Evolutionary conservation across 2,329 filamentous ascomycete species (phyloP), one percentile per base, ranked within the genome.

Genomic region (Corinectria fuckeliana): DNA sequence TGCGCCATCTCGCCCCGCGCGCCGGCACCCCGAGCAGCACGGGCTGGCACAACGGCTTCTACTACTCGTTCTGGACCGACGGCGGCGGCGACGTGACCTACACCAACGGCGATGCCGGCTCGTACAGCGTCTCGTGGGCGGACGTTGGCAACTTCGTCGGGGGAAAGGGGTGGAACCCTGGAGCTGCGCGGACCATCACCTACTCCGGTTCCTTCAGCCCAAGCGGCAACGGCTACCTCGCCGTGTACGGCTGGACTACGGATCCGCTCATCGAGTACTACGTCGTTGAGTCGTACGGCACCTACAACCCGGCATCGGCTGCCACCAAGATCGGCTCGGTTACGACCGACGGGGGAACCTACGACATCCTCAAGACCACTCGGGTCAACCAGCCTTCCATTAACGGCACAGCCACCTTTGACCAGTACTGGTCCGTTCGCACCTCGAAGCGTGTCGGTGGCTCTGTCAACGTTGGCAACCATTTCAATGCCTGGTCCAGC

Each of bases 341-440:
- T 60, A 74, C 63, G 32, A 69, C 66, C 32, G 77, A 78, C 47
- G 77, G 76, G 30, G 70, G 68, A 49, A 67, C 69, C 25, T 80
- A 80, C 66, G 73, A 77, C 51, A 71, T 80, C 54, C 75, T 70
- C 65, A 67, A 69, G 59, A 74, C 67, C 61, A 74, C 69, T 8
- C 74, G 76, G 18, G 65, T 66, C 63, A 80, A 83, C 63, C 72
- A 74, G 50, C 81, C 81, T n/a, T 80, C 77, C 45, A 83, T 83
- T 50, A 69, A 78, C 36, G 82, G 82, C 36, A 83, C 79, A 26
- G 62, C 67, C 44, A 84, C 80, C 50, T 84, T 85, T 69, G 73
- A 80, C 69, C 82, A 85, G 74, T 85, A 78, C 74, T 84, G 79
- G 81, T 81, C 78, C 18, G 79, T 85, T 18, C 78, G 83, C 58